Conservation (phyloP, 2,329 filamentous ascomycete species). For the Neopestalotiopsis sp. region DNA sequence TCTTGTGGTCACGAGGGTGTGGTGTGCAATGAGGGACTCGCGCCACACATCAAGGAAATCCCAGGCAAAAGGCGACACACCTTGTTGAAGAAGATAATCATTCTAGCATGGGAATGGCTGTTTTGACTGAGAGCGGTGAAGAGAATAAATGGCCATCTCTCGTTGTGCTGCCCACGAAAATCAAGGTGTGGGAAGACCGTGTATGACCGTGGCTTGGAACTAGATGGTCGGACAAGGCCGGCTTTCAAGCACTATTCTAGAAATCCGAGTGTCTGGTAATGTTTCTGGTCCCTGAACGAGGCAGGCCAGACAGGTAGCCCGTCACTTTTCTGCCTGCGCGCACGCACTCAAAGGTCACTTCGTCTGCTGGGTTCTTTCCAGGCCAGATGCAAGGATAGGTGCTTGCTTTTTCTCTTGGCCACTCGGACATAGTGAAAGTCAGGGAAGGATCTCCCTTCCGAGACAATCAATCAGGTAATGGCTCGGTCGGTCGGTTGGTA, state of each 20-base stretch:
- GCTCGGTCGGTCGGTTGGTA: background rate
- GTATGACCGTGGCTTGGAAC: background rate
- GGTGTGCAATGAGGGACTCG: background rate
- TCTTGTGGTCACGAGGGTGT: background rate
- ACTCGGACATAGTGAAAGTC: background rate
- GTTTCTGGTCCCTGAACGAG: background rate
- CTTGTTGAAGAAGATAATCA: background rate
- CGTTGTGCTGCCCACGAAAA: background rate
- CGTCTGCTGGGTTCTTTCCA: background rate
- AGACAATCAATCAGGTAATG: constrained; percentile 3
- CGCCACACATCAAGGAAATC: background rate
- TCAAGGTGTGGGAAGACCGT: background rate
- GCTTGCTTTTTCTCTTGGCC: constrained; percentile 10
- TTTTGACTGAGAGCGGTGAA: background rate
- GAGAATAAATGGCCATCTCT: background rate
- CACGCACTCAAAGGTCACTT: background rate
- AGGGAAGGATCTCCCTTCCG: constrained; percentile 1
- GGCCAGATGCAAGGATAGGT: background rate
- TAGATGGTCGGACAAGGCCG: background rate
- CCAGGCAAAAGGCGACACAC: background rate
- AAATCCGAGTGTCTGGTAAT: background rate
- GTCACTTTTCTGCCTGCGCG: no score
- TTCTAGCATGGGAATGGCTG: background rate
- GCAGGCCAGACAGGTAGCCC: no score
- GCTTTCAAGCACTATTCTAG: background rate